Evolutionary conservation across 768 basidiomycete genomes (phyloP), one percentile per base, ranked within the genome.

Genomic region (Gymnopilus junonius): DNA sequence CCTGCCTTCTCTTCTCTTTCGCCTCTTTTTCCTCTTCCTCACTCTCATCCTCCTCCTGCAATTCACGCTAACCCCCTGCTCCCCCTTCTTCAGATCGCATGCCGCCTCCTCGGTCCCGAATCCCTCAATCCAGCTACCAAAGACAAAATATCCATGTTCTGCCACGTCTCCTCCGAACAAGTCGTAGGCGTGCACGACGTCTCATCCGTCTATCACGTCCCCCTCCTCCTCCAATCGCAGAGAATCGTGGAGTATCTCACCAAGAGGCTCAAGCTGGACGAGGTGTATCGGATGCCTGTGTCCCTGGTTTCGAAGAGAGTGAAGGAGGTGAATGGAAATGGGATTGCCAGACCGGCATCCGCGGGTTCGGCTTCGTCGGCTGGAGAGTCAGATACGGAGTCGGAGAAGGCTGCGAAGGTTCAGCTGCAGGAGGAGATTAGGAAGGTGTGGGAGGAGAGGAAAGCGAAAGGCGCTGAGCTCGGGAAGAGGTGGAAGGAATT

Each of bases 81-180:
- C 12, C 29, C 20, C 20, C 25, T 17, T 51, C 55, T 27, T 21
- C 55, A 97, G 95, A 97, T 99, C 70, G 97, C 97, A 0, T 98
- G 97, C 75, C 90, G 97, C 40, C 79, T 95, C 32, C 79, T 93
- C 56, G 88, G 91, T 63, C 88, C 91, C 20, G 84, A 92, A 65
- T 90, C 92, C 0, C 82, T 99, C n/a, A 86, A 90, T 58, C 83
- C 86, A 15, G 84, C 92, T 0, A 97, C 96, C 35, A 97, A 95
- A 77, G 85, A 90, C 71, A 99, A 99, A 76, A 97, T 99, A 42
- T 95, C 94, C 64, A 98, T 99, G 96, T 99, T 99, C 84, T 98
- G 97, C 77, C 97, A 99, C 71, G 97, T 99, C 69, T 80, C 87
- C 3, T 81, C 90, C 3, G 89, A 93, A 69, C 92, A 94, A 70